Evolutionary conservation across 257 asterid genomes (phyloP).

Genomic region (Plantago major): DNA sequence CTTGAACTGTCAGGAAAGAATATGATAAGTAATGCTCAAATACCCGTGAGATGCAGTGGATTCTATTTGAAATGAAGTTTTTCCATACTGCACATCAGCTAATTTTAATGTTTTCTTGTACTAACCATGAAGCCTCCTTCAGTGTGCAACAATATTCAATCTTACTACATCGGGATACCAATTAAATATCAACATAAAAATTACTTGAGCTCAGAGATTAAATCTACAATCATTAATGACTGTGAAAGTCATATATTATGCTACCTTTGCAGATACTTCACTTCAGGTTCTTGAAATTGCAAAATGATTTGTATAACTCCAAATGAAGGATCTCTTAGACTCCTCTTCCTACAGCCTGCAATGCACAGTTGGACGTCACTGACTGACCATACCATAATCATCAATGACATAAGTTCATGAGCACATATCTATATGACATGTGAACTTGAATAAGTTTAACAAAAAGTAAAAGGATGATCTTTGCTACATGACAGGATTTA

Average conservation of each 20-base stretch:
- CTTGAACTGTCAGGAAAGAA: no score
- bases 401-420: no score
- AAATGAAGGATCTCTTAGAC: slow-evolving; percentile 91
- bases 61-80: no score
- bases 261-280: slow-evolving; percentile 94
- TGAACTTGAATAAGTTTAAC: no score
- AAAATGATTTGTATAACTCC: slow-evolving; percentile 94
- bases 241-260: slow-evolving; percentile 4
- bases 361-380: slow-evolving; percentile 14
- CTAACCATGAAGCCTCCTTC: background rate
- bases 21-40: no score
- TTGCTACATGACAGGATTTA: slow-evolving; percentile 1
- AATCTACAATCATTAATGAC: background rate
- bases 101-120: no score
- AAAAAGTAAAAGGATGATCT: background rate
- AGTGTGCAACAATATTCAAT: background rate
- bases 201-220: background rate
- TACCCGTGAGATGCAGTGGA: no score
- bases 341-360: slow-evolving; percentile 96
- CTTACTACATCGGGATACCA: no score
- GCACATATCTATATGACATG: no score
- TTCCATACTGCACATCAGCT: no score
- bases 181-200: no score
- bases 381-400: slow-evolving; percentile 11
- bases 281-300: slow-evolving; percentile 87